These are phyloP conservation scores for Calycina herbarum DNA, from an alignment of 2,329 filamentous ascomycete genomes.

Conservation along the genomic window DNA sequence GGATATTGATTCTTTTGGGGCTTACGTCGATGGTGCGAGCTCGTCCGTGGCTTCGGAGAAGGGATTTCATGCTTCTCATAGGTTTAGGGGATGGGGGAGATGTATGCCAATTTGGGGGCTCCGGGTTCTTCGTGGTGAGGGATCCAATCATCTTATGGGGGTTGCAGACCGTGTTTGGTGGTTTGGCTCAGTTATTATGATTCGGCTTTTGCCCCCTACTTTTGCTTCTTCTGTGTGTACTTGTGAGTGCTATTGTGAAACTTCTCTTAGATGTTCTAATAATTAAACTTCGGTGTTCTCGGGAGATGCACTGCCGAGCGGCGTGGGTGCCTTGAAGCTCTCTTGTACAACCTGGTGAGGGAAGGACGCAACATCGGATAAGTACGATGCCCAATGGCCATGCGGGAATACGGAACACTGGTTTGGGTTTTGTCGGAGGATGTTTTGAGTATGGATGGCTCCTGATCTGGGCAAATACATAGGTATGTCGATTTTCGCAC, in stretches of 20 bases:
- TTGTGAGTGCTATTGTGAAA: neutral
- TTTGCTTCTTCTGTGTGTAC: neutral
- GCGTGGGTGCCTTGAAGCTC: too few relatives aligned
- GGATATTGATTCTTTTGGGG: neutral
- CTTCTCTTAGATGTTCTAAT: too few relatives aligned
- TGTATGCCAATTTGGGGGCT: constrained; percentile 1
- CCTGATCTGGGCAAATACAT: too few relatives aligned
- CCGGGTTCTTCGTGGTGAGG: neutral
- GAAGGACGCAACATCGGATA: too few relatives aligned
- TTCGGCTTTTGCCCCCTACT: constrained; percentile 12
- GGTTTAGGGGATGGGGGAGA: neutral
- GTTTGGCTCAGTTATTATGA: constrained; percentile 8
- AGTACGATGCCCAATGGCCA: too few relatives aligned
- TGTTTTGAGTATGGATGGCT: too few relatives aligned
- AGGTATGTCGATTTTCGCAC: too few relatives aligned
- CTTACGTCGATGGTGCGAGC: constrained; percentile 7
- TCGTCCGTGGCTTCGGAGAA: constrained; percentile 5
- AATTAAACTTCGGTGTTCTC: too few relatives aligned
- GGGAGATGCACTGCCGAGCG: too few relatives aligned
- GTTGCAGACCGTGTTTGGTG: constrained; percentile 7
- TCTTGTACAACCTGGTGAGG: too few relatives aligned
- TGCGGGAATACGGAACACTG: too few relatives aligned
- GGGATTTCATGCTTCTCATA: constrained; percentile 3
- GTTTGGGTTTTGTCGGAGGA: too few relatives aligned
- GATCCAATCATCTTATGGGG: constrained; percentile 5